phyloP scores from a whole-genome alignment of 2,329 filamentous ascomycete genomes.

The Emmonsia crescens region DNA sequence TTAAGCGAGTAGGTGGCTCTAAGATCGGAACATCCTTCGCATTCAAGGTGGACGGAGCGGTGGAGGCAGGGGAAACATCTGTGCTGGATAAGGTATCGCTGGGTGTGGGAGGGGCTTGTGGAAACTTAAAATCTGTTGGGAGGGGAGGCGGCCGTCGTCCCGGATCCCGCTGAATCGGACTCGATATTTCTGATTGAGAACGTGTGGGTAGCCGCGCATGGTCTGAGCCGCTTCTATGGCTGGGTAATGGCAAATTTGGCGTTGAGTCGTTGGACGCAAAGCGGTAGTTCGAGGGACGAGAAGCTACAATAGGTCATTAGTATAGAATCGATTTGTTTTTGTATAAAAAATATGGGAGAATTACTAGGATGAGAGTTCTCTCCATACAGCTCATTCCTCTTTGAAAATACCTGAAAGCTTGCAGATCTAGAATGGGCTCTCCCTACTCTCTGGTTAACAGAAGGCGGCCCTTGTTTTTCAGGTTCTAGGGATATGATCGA shows the following conservation, averaged over 20 bases:
- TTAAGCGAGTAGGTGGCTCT: constrained; percentile 21
- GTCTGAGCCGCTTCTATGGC: constrained; percentile 26
- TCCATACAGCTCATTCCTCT: constrained; percentile 33
- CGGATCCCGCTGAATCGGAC: constrained; percentile 6
- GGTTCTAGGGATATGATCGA: constrained; percentile 70
- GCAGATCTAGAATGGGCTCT: constrained; percentile 66
- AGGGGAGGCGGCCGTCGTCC: constrained; percentile 24
- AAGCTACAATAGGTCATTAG: constrained; percentile 16
- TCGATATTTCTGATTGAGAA: constrained; percentile 21
- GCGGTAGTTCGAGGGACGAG: constrained; percentile 25
- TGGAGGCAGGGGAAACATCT: constrained; percentile 19
- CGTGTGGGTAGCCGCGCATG: not conserved
- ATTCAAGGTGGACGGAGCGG: constrained; percentile 7
- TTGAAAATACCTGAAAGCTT: constrained; percentile 64
- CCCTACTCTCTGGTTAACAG: constrained; percentile 38
- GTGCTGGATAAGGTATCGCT: constrained; percentile 18
- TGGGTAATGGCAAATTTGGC: constrained; percentile 19
- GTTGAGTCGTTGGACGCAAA: constrained; percentile 23
- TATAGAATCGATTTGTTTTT: not conserved
- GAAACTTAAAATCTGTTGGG: constrained; percentile 47
- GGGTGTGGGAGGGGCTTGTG: constrained; percentile 31
- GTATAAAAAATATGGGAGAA: not conserved
- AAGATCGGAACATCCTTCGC: constrained; percentile 19
- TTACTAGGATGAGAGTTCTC: constrained; percentile 32
- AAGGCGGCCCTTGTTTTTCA: constrained; percentile 28